Conservation (phyloP, 306 rosid species). For the Gastrolobium villosum region DNA sequence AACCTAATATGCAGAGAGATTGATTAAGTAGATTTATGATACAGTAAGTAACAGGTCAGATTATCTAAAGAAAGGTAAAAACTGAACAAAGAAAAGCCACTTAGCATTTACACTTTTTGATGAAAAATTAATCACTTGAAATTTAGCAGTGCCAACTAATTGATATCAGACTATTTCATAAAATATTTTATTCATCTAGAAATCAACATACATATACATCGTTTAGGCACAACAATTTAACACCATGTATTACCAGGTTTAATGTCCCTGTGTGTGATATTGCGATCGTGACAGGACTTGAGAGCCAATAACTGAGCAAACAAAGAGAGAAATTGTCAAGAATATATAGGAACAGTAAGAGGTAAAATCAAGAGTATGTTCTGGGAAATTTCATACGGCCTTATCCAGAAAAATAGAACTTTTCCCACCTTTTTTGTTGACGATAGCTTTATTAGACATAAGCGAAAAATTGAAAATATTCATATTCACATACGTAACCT, state of each 20-base stretch:
- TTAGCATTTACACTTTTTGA: constrained; percentile 18
- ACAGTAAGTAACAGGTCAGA: constrained; percentile 15
- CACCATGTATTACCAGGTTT: constrained; percentile 83
- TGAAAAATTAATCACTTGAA: constrained; percentile 20
- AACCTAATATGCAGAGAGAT: constrained; percentile 32
- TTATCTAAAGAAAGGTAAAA: constrained; percentile 24
- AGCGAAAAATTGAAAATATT: constrained; percentile 33
- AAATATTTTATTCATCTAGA: constrained; percentile 19
- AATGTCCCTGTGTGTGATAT: constrained; percentile 94
- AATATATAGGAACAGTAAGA: constrained; percentile 18
- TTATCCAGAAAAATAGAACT: constrained; percentile 22
- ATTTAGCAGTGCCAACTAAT: constrained; percentile 33
- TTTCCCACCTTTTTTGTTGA: not conserved
- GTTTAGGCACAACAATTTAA: constrained; percentile 36
- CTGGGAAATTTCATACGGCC: constrained; percentile 4
- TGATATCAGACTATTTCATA: constrained; percentile 6
- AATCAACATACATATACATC: constrained; percentile 6
- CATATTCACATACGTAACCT: constrained; percentile 42
- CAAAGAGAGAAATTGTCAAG: constrained; percentile 32
- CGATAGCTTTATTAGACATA: not conserved
- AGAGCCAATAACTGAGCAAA: constrained; percentile 79
- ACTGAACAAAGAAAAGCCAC: not conserved
- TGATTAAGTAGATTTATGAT: constrained; percentile 8
- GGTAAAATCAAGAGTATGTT: not conserved
- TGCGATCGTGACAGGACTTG: constrained; percentile 95